Conservation (phyloP, 2,329 filamentous ascomycete species). For the Hypoxylon sp. region DNA sequence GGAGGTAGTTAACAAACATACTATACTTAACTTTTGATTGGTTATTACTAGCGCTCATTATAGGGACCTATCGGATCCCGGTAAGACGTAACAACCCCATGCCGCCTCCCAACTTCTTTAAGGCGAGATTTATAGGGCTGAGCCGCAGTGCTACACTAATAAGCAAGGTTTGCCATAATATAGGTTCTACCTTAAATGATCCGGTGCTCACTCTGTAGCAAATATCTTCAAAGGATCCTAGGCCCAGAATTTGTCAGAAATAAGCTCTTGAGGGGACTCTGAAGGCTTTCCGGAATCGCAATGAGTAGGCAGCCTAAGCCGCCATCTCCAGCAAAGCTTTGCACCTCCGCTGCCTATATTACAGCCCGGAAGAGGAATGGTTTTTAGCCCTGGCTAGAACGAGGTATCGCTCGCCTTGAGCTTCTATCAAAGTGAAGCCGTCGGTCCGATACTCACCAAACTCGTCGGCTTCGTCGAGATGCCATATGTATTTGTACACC, state of each 20-base stretch:
- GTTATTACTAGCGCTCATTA: neutral
- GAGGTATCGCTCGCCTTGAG: neutral
- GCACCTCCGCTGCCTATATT: neutral
- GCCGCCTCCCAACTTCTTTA: too few species aligned
- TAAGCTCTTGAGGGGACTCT: neutral
- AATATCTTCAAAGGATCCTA: neutral
- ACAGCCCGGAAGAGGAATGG: neutral
- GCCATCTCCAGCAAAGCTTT: neutral
- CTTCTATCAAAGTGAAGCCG: too few species aligned
- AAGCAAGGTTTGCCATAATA: too few species aligned
- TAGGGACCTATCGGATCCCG: neutral
- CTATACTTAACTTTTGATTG: slow-evolving; percentile 1
- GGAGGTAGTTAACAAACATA: neutral
- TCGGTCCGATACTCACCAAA: neutral
- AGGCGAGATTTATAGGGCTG: too few species aligned
- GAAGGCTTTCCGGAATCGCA: neutral
- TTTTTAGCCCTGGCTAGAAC: neutral
- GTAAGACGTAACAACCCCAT: too few species aligned
- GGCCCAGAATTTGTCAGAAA: neutral
- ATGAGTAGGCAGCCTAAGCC: neutral
- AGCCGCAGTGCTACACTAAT: too few species aligned
- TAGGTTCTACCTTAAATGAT: neutral
- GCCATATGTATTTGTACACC: neutral
- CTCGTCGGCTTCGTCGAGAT: neutral
- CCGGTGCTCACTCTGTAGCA: neutral